Conservation (phyloP, 768 basidiomycete genomes). For the Boletus subcaerulescens region DNA sequence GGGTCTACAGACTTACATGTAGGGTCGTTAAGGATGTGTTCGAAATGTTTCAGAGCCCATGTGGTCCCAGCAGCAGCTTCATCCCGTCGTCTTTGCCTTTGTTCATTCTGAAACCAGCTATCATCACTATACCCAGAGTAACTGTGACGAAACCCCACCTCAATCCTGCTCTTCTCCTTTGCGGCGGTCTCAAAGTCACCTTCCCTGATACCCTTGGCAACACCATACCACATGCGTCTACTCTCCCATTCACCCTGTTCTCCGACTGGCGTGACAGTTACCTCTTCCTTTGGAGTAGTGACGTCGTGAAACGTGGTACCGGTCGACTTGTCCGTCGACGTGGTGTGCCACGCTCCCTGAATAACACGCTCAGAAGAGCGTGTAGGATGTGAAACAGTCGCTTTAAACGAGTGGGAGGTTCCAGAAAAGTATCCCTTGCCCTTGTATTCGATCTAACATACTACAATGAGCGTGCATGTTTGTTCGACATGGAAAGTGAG, state of each 20-base stretch:
- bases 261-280: slow-evolving; percentile 57
- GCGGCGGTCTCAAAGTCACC: slow-evolving; percentile 93
- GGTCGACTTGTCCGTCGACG: slow-evolving; percentile 47
- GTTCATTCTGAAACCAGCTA: slow-evolving; percentile 70
- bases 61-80: slow-evolving; percentile 67
- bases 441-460: slow-evolving; percentile 79
- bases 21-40: slow-evolving; percentile 63
- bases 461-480: slow-evolving; percentile 35
- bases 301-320: slow-evolving; percentile 75
- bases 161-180: slow-evolving; percentile 84
- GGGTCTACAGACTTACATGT: slow-evolving; percentile 52
- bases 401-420: slow-evolving; percentile 91
- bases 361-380: slow-evolving; percentile 47
- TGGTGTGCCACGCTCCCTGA: slow-evolving; percentile 81
- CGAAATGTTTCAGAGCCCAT: slow-evolving; percentile 81
- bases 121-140: not conserved
- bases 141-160: slow-evolving; percentile 47
- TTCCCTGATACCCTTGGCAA: slow-evolving; percentile 87
- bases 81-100: slow-evolving; percentile 83
- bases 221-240: slow-evolving; percentile 76
- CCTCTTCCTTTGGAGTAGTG: slow-evolving; percentile 68
- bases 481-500: not conserved
- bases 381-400: slow-evolving; percentile 57
- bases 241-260: slow-evolving; percentile 84
- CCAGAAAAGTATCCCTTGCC: slow-evolving; percentile 96